These are phyloP conservation scores for Penicillium frequentans DNA, from an alignment of 2,329 filamentous ascomycete genomes.

Conservation along the genomic window DNA sequence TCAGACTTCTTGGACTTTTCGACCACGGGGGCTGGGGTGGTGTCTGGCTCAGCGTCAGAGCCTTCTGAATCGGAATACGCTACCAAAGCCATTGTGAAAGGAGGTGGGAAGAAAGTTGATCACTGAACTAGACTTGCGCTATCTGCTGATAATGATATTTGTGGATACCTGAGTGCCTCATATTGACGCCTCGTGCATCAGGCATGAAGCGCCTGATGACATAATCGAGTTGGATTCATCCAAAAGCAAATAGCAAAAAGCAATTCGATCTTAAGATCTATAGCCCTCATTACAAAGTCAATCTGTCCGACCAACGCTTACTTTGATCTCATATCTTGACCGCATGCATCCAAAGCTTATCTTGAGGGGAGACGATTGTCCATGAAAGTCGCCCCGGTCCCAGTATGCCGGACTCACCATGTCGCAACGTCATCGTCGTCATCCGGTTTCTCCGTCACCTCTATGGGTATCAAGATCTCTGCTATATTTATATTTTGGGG, in stretches of 20 bases:
- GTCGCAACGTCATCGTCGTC: constrained; percentile 27
- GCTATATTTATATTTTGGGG: not conserved
- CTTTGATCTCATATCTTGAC: not conserved
- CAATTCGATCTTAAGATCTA: not conserved
- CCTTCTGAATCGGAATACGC: constrained; percentile 78
- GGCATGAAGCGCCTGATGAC: not conserved
- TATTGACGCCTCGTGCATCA: not conserved
- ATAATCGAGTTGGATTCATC: not conserved
- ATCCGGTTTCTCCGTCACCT: constrained; percentile 20
- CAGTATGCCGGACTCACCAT: constrained; percentile 1
- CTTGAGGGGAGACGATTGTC: not conserved
- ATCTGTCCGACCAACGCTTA: not conserved
- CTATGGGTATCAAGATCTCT: not conserved
- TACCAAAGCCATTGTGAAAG: constrained; percentile 68
- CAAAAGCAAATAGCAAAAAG: not conserved
- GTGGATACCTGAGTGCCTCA: not conserved
- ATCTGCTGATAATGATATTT: constrained; percentile 1
- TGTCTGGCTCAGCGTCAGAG: constrained; percentile 60
- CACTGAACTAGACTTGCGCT: not conserved
- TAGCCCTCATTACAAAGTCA: not conserved
- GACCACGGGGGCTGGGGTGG: constrained; percentile 20
- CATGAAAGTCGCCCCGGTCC: not conserved
- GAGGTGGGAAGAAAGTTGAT: not conserved
- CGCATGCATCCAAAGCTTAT: constrained; percentile 3
- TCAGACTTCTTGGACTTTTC: constrained; percentile 20